Evolutionary conservation across 225 moss, liverwort and hornwort genomes (phyloP).

Genomic region (Bryoerythrophyllum caledonicum): DNA sequence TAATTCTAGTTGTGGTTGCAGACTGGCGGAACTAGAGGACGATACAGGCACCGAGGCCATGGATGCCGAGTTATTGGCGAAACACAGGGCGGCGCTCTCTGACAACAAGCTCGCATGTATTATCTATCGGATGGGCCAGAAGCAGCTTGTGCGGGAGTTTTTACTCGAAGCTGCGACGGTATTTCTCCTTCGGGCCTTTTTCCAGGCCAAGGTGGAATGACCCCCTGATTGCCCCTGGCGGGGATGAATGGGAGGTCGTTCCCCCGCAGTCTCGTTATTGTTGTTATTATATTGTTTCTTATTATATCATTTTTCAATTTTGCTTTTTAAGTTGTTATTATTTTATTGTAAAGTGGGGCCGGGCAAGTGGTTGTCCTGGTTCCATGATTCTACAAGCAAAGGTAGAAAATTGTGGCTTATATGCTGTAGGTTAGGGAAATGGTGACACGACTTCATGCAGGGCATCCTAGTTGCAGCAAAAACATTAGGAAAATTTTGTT

Average conservation of each 20-base stretch:
- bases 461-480: accelerated
- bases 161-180: conserved; percentile 74
- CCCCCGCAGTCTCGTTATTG: too few relatives aligned
- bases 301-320: too few relatives aligned
- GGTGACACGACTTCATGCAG: too few relatives aligned
- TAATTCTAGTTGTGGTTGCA: conserved; percentile 33
- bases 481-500: too few relatives aligned
- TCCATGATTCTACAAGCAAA: neutral
- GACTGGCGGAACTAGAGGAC: conserved; percentile 71
- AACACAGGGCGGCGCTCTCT: conserved; percentile 55
- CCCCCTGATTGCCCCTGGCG: too few relatives aligned
- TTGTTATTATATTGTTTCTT: too few relatives aligned
- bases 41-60: conserved; percentile 62
- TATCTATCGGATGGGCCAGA: conserved; percentile 73
- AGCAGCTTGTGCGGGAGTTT: conserved; percentile 55
- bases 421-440: too few relatives aligned
- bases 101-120: conserved; percentile 72
- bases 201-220: too few relatives aligned
- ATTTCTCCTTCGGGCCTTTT: too few relatives aligned
- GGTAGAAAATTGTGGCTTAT: neutral
- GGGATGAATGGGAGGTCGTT: too few relatives aligned
- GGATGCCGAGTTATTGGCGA: conserved; percentile 61
- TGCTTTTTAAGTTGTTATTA: too few relatives aligned
- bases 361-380: neutral
- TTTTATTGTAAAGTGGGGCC: neutral